phyloP scores from a whole-genome alignment of 192 early-diverging fungal species.

The Umbelopsis isabellina region DNA sequence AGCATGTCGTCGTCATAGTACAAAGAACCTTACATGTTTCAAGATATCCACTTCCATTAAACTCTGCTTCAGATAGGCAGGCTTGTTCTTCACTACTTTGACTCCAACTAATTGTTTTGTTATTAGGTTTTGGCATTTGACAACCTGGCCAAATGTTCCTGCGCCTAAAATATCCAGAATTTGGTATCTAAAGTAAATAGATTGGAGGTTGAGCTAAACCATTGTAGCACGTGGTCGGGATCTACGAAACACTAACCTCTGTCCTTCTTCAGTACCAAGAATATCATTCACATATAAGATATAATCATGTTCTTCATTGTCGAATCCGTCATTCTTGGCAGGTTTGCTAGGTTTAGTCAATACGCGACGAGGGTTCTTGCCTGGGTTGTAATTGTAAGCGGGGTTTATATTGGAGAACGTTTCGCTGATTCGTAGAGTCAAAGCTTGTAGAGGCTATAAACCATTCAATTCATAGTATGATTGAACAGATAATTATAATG shows the following conservation, averaged over 20 bases:
- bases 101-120: slow-evolving; percentile 88
- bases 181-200: slow-evolving; percentile 65
- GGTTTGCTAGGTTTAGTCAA: slow-evolving; percentile 93
- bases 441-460: slow-evolving; percentile 8
- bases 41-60: slow-evolving; percentile 95
- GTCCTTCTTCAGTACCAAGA: slow-evolving; percentile 82
- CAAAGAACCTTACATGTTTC: slow-evolving; percentile 58
- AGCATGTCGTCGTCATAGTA: neutral
- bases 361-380: slow-evolving; percentile 84
- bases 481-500: neutral
- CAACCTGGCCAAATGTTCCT: slow-evolving; percentile 99
- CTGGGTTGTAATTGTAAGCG: slow-evolving; percentile 77
- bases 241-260: slow-evolving; percentile 54
- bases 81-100: slow-evolving; percentile 98
- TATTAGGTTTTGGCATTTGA: slow-evolving; percentile 88
- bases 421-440: slow-evolving; percentile 25
- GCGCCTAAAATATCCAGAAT: slow-evolving; percentile 92
- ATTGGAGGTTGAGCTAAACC: neutral
- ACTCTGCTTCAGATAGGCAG: slow-evolving; percentile 95
- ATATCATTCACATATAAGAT: slow-evolving; percentile 96
- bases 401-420: slow-evolving; percentile 81
- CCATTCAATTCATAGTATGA: neutral
- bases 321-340: slow-evolving; percentile 86
- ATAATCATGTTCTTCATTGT: slow-evolving; percentile 95
- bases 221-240: neutral